Evolutionary conservation across 805 yeast genomes (phyloP).

Genomic region (Sugiyamaella valdiviana): DNA sequence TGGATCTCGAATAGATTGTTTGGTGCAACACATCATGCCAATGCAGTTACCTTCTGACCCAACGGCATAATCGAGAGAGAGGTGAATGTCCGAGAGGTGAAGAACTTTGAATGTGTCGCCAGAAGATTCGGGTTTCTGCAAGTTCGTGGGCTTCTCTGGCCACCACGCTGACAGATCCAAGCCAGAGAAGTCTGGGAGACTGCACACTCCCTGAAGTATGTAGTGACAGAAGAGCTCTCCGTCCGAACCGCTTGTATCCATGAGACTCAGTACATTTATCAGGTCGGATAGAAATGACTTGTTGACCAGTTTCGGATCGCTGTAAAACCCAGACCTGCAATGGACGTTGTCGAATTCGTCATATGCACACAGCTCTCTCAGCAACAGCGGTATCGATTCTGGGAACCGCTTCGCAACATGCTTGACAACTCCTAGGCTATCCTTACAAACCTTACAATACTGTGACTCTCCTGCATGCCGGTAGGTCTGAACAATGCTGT

Average conservation of each 20-base stretch:
- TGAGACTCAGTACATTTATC: conserved; percentile 43
- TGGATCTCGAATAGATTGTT: conserved; percentile 36
- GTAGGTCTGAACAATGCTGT: neutral
- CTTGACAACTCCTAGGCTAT: neutral
- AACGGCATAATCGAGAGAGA: conserved; percentile 44
- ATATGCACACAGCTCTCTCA: neutral
- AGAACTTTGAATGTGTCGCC: conserved; percentile 50
- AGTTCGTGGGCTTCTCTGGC: conserved; percentile 38
- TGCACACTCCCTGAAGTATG: conserved; percentile 44
- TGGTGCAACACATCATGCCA: conserved; percentile 47
- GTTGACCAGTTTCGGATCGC: conserved; percentile 3
- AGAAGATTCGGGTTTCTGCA: conserved; percentile 11
- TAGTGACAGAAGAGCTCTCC: conserved; percentile 59
- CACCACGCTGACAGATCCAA: conserved; percentile 41
- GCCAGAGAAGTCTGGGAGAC: conserved; percentile 47
- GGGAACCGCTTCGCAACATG: neutral
- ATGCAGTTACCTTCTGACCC: conserved; percentile 39
- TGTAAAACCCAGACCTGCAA: neutral
- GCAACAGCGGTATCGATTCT: neutral
- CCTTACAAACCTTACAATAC: conserved; percentile 1
- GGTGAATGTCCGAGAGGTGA: conserved; percentile 62
- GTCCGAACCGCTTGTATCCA: conserved; percentile 49
- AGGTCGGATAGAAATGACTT: conserved; percentile 35
- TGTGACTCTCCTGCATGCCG: neutral
- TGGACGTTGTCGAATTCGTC: neutral